A percentile compares a stretch with the other conserved stretches of the same genome.
These are phyloP conservation scores for Myxozyma geophila DNA, from an alignment of 805 yeast genomes.

Conservation along the genomic window DNA sequence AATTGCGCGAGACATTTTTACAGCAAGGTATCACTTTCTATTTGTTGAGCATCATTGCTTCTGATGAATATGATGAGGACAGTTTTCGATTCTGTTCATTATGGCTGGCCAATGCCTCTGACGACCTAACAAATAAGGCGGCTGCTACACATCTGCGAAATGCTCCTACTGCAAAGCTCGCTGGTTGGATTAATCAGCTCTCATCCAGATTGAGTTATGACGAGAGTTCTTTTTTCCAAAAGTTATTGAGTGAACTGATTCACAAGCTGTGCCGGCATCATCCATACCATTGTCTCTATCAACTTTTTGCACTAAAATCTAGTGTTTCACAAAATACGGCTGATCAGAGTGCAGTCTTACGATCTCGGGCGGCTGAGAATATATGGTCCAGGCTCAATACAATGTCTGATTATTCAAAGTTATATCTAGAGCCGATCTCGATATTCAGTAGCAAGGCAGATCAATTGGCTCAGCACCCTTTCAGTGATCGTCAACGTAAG, in stretches of 20 bases:
- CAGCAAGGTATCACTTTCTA: constrained; percentile 63
- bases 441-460: constrained; percentile 57
- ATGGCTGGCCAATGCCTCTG: constrained; percentile 70
- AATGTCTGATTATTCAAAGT: neutral
- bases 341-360: constrained; percentile 51
- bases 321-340: constrained; percentile 5
- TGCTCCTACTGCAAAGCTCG: constrained; percentile 63
- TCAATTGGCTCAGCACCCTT: constrained; percentile 25
- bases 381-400: constrained; percentile 52
- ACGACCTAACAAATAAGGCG: constrained; percentile 50
- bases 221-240: constrained; percentile 66
- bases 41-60: constrained; percentile 55
- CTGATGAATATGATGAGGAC: constrained; percentile 55
- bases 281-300: constrained; percentile 75
- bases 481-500: constrained; percentile 15
- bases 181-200: constrained; percentile 80
- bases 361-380: constrained; percentile 57
- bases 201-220: constrained; percentile 62
- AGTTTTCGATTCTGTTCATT: constrained; percentile 79
- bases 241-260: constrained; percentile 54
- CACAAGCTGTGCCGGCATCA: constrained; percentile 56
- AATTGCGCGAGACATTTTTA: constrained; percentile 52
- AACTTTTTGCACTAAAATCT: constrained; percentile 37
- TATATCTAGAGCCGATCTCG: constrained; percentile 52
- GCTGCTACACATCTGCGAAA: constrained; percentile 46